phyloP scores from a whole-genome alignment of 2,329 filamentous ascomycete species.

The Beauveria sp. region DNA sequence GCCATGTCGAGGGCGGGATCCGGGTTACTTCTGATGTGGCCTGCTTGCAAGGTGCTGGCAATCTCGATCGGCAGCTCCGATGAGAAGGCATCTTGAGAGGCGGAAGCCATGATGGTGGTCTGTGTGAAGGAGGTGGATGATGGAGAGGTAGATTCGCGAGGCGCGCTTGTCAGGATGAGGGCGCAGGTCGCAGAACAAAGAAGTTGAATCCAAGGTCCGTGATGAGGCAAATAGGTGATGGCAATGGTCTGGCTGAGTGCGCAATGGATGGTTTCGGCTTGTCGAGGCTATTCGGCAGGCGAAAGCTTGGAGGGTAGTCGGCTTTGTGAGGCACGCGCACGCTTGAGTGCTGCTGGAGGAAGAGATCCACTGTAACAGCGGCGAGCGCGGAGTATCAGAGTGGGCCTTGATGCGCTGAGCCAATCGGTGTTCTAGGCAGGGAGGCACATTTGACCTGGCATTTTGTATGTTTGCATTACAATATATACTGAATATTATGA shows the following conservation, averaged over 20 bases:
- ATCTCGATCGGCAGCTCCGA: slow-evolving; percentile 51
- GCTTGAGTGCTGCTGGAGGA: too few species aligned
- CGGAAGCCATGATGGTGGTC: slow-evolving; percentile 39
- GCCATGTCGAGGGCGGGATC: slow-evolving; percentile 70
- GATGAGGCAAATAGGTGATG: neutral
- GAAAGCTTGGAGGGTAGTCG: neutral
- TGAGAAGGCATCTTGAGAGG: slow-evolving; percentile 17
- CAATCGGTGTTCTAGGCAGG: too few species aligned
- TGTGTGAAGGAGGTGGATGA: neutral
- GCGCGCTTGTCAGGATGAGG: neutral
- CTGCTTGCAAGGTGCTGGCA: slow-evolving; percentile 73
- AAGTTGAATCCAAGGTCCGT: neutral
- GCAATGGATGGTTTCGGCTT: neutral
- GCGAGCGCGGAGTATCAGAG: too few species aligned
- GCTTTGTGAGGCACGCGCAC: too few species aligned
- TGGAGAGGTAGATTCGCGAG: neutral
- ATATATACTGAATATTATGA: too few species aligned
- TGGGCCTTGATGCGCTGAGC: too few species aligned
- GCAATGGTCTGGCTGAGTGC: neutral
- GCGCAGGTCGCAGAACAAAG: too few species aligned
- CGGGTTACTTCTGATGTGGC: slow-evolving; percentile 66
- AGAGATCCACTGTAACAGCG: neutral
- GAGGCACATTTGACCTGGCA: too few species aligned
- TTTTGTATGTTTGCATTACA: too few species aligned
- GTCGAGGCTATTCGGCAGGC: neutral